These are phyloP conservation scores for Amoebophrya sp. DNA, from an alignment of 169 alveolate genomes.

Conservation along the genomic window DNA sequence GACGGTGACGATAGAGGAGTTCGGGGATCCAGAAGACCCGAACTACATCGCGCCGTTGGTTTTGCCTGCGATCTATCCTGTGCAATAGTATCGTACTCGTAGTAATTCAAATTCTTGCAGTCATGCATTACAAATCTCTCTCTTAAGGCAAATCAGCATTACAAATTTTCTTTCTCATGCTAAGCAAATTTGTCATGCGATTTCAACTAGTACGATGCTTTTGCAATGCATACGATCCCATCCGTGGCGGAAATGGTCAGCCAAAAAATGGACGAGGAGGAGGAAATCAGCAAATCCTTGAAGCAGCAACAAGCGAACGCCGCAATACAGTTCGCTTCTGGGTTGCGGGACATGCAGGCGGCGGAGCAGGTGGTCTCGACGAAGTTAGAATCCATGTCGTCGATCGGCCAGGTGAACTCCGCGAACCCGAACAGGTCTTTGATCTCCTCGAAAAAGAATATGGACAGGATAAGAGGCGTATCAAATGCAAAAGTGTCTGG, in stretches of 20 bases:
- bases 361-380: background rate
- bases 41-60: conserved; percentile 8
- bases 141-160: too few species aligned
- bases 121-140: too few species aligned
- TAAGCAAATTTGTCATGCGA: too few species aligned
- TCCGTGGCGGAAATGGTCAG: background rate
- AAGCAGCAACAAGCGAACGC: background rate
- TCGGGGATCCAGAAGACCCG: background rate
- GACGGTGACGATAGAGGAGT: background rate
- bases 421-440: background rate
- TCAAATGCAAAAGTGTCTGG: too few species aligned
- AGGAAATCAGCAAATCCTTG: background rate
- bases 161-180: too few species aligned
- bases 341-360: background rate
- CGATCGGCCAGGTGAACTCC: background rate
- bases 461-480: background rate
- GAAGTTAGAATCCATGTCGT: background rate
- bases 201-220: too few species aligned
- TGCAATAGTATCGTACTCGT: too few species aligned
- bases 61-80: background rate
- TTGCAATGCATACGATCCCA: too few species aligned
- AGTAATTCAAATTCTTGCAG: too few species aligned
- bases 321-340: background rate
- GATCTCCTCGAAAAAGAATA: background rate
- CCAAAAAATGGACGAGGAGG: background rate